Percentiles rank a stretch among this genome's conserved stretches.
Evolutionary conservation across 192 early-diverging fungal genomes (phyloP).

Genomic region (Backusella circina): DNA sequence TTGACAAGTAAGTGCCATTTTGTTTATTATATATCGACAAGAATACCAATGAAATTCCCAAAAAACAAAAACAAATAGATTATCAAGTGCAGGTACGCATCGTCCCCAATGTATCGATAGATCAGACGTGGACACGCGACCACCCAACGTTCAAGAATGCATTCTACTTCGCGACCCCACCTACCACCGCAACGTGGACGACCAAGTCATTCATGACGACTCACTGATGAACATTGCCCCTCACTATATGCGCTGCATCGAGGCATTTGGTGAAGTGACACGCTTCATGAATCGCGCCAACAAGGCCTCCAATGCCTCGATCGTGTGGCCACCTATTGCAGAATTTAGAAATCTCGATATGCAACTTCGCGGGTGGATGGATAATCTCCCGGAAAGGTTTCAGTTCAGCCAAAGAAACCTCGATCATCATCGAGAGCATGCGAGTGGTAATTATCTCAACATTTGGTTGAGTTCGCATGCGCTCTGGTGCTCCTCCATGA

Average conservation of each 20-base stretch:
- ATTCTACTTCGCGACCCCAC: constrained; percentile 8
- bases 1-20: constrained; percentile 38
- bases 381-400: constrained; percentile 10
- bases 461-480: constrained; percentile 21
- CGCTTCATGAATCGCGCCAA: constrained; percentile 16
- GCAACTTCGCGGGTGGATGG: constrained; percentile 11
- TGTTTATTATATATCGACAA: neutral
- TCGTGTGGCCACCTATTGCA: constrained; percentile 25
- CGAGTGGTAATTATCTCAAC: constrained; percentile 15
- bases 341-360: constrained; percentile 22
- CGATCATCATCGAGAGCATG: constrained; percentile 4
- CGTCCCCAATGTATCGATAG: constrained; percentile 46
- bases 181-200: neutral
- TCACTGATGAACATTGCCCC: constrained; percentile 14
- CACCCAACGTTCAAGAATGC: constrained; percentile 10
- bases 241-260: constrained; percentile 2
- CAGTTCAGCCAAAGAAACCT: constrained; percentile 10
- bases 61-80: constrained; percentile 7
- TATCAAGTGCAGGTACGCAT: constrained; percentile 32
- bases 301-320: neutral
- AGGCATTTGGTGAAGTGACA: constrained; percentile 26
- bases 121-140: constrained; percentile 35
- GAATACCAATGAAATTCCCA: neutral
- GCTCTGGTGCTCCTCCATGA: constrained; percentile 16
- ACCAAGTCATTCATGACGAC: constrained; percentile 8